These are phyloP conservation scores for Penicillium glabrum DNA, from an alignment of 2,329 filamentous ascomycete genomes.

Conservation along the genomic window DNA sequence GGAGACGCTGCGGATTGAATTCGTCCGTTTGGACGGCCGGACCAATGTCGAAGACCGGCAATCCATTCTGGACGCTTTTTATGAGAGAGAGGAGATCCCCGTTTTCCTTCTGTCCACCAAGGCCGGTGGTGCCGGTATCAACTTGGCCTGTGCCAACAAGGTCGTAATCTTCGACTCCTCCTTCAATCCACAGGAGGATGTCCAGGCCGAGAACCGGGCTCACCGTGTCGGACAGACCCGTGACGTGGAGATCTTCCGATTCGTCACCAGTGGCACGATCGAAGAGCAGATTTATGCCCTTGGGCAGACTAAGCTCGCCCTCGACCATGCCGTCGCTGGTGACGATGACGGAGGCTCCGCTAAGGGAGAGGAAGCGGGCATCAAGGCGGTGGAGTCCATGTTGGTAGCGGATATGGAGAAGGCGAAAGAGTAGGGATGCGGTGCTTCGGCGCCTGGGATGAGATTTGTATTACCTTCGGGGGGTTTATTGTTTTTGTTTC, in stretches of 20 bases:
- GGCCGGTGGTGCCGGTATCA: slow-evolving; percentile 95
- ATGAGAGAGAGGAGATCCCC: slow-evolving; percentile 71
- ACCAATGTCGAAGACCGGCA: slow-evolving; percentile 83
- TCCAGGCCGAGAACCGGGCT: slow-evolving; percentile 96
- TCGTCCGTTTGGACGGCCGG: slow-evolving; percentile 81
- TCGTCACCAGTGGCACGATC: slow-evolving; percentile 79
- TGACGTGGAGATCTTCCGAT: slow-evolving; percentile 83
- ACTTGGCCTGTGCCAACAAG: slow-evolving; percentile 92
- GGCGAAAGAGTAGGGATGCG: background rate
- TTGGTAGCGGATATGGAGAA: slow-evolving; percentile 43
- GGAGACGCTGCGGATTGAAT: slow-evolving; percentile 68
- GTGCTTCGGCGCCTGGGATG: background rate
- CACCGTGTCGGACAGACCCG: slow-evolving; percentile 90
- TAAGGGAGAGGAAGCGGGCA: slow-evolving; percentile 49
- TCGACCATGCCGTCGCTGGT: slow-evolving; percentile 73
- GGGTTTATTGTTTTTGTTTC: background rate
- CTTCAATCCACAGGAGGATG: slow-evolving; percentile 97
- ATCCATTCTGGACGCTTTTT: slow-evolving; percentile 83
- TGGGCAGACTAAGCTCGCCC: slow-evolving; percentile 86
- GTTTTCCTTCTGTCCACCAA: slow-evolving; percentile 93
- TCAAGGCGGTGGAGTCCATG: slow-evolving; percentile 52
- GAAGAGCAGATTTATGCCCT: slow-evolving; percentile 92
- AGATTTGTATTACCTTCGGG: background rate
- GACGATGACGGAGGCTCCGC: slow-evolving; percentile 55
- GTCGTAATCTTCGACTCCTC: slow-evolving; percentile 95